Conservation (phyloP, 257 asterid species). For the Nicotiana noctiflora region DNA sequence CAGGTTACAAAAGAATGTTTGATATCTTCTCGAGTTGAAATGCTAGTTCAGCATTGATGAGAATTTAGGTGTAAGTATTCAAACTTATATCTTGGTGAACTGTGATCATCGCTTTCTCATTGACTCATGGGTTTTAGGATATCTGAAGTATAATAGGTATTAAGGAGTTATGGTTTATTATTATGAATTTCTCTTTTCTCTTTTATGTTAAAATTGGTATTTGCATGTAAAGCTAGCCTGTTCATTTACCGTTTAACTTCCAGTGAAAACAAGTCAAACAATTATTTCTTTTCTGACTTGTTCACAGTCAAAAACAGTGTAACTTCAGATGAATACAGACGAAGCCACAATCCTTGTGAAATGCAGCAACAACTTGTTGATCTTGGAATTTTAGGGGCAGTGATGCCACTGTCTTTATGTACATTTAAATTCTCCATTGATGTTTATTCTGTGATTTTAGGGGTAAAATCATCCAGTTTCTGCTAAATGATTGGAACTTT, state of each 20-base stretch:
- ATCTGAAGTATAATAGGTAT: neutral
- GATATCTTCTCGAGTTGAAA: neutral
- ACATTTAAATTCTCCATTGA: neutral
- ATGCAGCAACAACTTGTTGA: neutral
- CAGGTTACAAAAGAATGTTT: neutral
- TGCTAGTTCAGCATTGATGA: neutral
- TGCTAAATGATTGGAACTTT: neutral
- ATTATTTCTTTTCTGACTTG: neutral
- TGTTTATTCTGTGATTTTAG: neutral
- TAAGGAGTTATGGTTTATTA: neutral
- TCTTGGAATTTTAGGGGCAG: neutral
- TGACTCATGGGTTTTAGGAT: neutral
- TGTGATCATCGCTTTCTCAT: neutral
- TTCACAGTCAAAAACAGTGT: neutral
- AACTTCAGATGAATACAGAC: neutral
- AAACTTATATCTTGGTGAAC: neutral
- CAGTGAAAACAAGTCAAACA: neutral
- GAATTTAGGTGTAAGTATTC: neutral
- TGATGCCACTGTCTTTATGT: neutral
- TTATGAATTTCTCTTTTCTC: neutral
- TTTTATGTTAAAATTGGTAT: neutral
- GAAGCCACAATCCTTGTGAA: neutral
- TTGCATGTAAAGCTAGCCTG: neutral
- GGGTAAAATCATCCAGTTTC: neutral
- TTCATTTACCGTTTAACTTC: neutral